Evolutionary conservation across 176 grass and related monocot species (phyloP), one percentile per base, ranked within the genome.

Genomic region (Triticum dicoccoides): DNA sequence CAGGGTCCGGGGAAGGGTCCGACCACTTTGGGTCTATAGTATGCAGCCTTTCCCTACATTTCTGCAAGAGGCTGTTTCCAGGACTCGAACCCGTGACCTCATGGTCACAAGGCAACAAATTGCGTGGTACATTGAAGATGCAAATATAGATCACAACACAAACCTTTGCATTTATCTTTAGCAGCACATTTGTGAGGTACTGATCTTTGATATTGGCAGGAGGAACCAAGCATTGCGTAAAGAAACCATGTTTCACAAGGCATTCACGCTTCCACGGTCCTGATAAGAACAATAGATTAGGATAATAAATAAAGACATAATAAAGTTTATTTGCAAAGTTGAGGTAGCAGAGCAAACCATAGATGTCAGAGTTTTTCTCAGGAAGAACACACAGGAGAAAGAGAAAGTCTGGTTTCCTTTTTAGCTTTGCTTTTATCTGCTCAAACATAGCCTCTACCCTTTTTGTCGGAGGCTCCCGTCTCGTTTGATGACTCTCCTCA

Each of bases 101-200:
- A 32, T 32, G 32, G 32, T 32, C 32, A 32, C 32, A 32, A 32
- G 32, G 32, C 32, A 37, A 37, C 35, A 86, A 59, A 32, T 11
- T 49, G 29, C 79, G 45, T 7, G 27, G 20, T 47, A 18, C 15
- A 54, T 21, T 61, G 52, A 52, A n/a, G 3, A 27, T 32, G 39
- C 24, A 6, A 29, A 41, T 14, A 35, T 20, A 69, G 6, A 72
- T 49, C 17, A 72, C 69, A 41, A 2, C 3, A 0, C 18, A 11
- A 72, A 97, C 94, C 91, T 97, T 94, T 0, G 87, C 91, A 88
- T 92, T 97, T 41, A 97, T 97, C 69, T 93, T 97, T 5, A 94
- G 58, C 8, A 96, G 54, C 6, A 88, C 66, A 83, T 93, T 96
- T 0, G 94, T 93, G 3, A 93, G 29, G 79, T 93, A 96, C 11